A percentile compares a stretch with the other conserved stretches of the same genome.
phyloP scores from a whole-genome alignment of 805 yeast species.

The Suhomyces emberorum region DNA sequence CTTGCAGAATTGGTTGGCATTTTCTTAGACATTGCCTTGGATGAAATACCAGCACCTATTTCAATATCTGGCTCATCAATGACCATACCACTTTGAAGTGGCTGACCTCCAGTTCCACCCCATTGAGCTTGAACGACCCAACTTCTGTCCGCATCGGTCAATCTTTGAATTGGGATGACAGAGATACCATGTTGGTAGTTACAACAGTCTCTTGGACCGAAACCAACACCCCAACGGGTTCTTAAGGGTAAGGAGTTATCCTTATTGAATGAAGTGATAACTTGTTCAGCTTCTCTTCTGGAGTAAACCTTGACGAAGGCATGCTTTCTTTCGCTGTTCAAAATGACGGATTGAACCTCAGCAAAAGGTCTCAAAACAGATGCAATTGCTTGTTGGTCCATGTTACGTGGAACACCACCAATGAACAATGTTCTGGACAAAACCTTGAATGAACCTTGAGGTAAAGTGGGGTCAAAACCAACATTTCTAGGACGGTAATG shows the following conservation, averaged over 20 bases:
- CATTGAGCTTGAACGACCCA: slow-evolving; percentile 91
- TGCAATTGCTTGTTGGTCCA: slow-evolving; percentile 73
- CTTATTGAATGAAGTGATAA: slow-evolving; percentile 67
- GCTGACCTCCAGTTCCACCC: slow-evolving; percentile 95
- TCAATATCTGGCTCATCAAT: slow-evolving; percentile 98
- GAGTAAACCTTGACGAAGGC: slow-evolving; percentile 95
- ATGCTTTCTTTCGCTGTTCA: slow-evolving; percentile 87
- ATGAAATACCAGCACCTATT: slow-evolving; percentile 89
- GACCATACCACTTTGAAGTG: slow-evolving; percentile 71
- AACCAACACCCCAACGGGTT: slow-evolving; percentile 98
- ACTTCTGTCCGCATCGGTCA: slow-evolving; percentile 89
- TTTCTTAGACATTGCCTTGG: slow-evolving; percentile 85
- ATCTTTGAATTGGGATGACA: slow-evolving; percentile 77
- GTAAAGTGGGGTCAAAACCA: slow-evolving; percentile 64
- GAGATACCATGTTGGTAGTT: slow-evolving; percentile 90
- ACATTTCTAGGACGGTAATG: slow-evolving; percentile 77
- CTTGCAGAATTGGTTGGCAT: slow-evolving; percentile 89
- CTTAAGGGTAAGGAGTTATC: slow-evolving; percentile 65
- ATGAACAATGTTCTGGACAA: slow-evolving; percentile 87
- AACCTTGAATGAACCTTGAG: slow-evolving; percentile 78
- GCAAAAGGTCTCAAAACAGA: slow-evolving; percentile 78
- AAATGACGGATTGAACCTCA: slow-evolving; percentile 85
- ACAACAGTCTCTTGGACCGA: slow-evolving; percentile 97
- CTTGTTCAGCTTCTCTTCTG: slow-evolving; percentile 85
- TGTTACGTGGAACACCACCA: slow-evolving; percentile 85